A percentile compares a stretch with the other conserved stretches of the same genome.
phyloP scores from a whole-genome alignment of 805 yeast species.

The Priceomyces carsonii region DNA sequence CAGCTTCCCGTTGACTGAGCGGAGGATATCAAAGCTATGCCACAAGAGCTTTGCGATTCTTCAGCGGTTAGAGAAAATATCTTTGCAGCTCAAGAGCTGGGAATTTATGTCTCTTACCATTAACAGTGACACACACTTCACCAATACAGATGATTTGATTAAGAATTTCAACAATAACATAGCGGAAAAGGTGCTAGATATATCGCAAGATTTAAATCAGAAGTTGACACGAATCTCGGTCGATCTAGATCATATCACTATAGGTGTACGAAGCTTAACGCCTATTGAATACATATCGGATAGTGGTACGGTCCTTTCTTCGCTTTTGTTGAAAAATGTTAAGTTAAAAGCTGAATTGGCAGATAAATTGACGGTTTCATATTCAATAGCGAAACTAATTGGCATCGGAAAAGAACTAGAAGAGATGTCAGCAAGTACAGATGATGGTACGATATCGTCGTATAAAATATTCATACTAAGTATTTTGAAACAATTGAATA shows the following conservation, averaged over 20 bases:
- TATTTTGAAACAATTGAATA: constrained; percentile 57
- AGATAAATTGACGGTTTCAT: constrained; percentile 55
- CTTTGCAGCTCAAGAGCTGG: constrained; percentile 51
- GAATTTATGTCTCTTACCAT: constrained; percentile 54
- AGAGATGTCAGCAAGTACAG: constrained; percentile 39
- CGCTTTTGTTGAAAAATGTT: constrained; percentile 44
- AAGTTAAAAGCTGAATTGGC: constrained; percentile 51
- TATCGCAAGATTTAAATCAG: constrained; percentile 49
- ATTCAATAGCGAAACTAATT: constrained; percentile 65
- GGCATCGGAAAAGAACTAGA: constrained; percentile 65
- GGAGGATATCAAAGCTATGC: constrained; percentile 49
- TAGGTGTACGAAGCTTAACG: constrained; percentile 38
- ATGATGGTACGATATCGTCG: constrained; percentile 35
- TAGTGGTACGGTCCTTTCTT: constrained; percentile 50
- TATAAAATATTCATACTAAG: constrained; percentile 62
- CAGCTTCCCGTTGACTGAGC: constrained; percentile 43
- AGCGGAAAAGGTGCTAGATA: constrained; percentile 52
- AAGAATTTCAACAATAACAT: constrained; percentile 51
- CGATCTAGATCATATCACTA: constrained; percentile 50
- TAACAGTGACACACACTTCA: constrained; percentile 43
- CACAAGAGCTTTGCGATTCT: constrained; percentile 47
- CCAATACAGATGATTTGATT: constrained; percentile 16
- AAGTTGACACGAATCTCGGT: constrained; percentile 41
- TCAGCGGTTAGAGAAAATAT: constrained; percentile 51
- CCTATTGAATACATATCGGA: constrained; percentile 54